These are phyloP conservation scores for Henckelia pumila DNA, from an alignment of 257 asterid species.

Conservation along the genomic window DNA sequence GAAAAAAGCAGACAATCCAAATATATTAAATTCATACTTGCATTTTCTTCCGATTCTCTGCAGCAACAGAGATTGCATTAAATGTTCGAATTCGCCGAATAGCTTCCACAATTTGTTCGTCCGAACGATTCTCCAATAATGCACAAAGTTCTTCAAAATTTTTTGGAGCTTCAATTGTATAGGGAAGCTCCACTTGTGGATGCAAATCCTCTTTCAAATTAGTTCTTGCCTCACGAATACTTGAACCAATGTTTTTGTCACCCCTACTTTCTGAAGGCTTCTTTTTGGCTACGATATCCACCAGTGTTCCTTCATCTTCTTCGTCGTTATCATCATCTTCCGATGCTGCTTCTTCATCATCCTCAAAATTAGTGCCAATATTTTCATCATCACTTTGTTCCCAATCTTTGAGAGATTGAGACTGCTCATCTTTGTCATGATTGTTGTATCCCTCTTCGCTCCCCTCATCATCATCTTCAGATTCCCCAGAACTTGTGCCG, in stretches of 20 bases:
- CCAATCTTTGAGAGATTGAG: conserved; percentile 75
- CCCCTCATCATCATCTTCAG: conserved; percentile 43
- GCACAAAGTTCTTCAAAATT: conserved; percentile 68
- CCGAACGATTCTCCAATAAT: conserved; percentile 63
- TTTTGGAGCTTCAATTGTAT: conserved; percentile 93
- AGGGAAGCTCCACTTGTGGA: conserved; percentile 68
- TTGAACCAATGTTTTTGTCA: conserved; percentile 27
- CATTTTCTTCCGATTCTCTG: conserved; percentile 86
- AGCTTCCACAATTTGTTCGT: conserved; percentile 87
- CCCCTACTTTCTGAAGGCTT: conserved; percentile 30
- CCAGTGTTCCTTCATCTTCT: conserved; percentile 26
- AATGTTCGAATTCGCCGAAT: conserved; percentile 74
- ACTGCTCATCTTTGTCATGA: conserved; percentile 34
- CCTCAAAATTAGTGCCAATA: conserved; percentile 47
- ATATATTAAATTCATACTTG: conserved; percentile 55
- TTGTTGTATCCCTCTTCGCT: conserved; percentile 46
- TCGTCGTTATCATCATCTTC: conserved; percentile 33
- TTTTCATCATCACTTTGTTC: conserved; percentile 93
- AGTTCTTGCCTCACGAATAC: conserved; percentile 29
- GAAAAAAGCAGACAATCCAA: conserved; percentile 19
- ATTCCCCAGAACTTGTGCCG: conserved; percentile 42
- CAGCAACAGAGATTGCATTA: conserved; percentile 79
- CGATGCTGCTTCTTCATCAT: conserved; percentile 35
- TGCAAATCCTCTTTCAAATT: conserved; percentile 27
- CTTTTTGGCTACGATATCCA: conserved; percentile 27